Conservation (phyloP, 106 monocot species). For the Phalaenopsis equestris region DNA sequence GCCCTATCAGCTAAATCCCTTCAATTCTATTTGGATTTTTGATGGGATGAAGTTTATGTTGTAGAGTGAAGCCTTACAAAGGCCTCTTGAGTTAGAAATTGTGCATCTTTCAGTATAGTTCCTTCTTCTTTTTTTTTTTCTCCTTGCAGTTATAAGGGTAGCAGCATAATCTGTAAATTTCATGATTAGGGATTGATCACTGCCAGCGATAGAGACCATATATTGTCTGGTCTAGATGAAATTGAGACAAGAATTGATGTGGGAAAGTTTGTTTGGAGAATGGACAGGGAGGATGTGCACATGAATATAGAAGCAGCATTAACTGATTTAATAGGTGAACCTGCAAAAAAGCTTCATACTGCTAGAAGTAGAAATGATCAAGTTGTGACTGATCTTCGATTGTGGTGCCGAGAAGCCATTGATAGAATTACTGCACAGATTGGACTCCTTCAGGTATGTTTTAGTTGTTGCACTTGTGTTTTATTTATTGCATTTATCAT, state of each 20-base stretch:
- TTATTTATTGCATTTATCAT: not conserved
- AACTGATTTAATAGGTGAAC: constrained; percentile 85
- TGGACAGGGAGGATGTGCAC: constrained; percentile 92
- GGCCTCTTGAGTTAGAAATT: not conserved
- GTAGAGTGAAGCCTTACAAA: not conserved
- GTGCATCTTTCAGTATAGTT: not conserved
- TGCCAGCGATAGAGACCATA: constrained; percentile 48
- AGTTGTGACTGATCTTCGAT: constrained; percentile 78
- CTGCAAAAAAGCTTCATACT: constrained; percentile 95
- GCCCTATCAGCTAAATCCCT: not conserved
- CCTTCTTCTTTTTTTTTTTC: not conserved
- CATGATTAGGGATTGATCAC: constrained; percentile 66
- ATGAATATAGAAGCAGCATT: constrained; percentile 98
- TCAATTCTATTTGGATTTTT: not conserved
- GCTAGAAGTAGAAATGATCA: constrained; percentile 98
- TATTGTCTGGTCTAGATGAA: constrained; percentile 77
- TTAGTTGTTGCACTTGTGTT: not conserved
- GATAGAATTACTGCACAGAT: constrained; percentile 49
- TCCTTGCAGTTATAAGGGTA: not conserved
- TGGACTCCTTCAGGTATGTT: constrained; percentile 67
- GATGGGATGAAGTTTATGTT: not conserved
- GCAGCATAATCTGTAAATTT: not conserved
- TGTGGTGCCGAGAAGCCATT: constrained; percentile 96
- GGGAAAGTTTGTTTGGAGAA: constrained; percentile 77
- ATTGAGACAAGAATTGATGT: constrained; percentile 67